Evolutionary conservation across 23 red algal species (phyloP), one percentile per base, ranked within the genome.

Genomic region (Agarophyton chilense): DNA sequence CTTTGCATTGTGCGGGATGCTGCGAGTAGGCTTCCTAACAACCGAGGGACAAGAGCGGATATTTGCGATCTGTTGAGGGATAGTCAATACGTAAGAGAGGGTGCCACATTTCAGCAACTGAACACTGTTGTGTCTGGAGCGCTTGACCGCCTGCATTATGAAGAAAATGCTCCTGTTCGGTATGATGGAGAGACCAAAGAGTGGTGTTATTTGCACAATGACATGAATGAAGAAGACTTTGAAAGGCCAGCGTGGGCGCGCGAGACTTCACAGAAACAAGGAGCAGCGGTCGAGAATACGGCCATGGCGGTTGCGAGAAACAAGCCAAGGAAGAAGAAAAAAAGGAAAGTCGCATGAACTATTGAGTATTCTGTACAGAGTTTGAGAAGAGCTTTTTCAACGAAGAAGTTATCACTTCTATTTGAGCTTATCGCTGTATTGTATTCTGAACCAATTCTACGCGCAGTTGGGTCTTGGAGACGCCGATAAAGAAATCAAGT

Each of bases 141-240:
- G 1, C 77, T 95, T 53, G 93, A 95, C 63, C 93, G 93, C 35
- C 44, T 95, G 17, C 93, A 91, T 50, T 95, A 95, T 62, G 93
- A 95, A 61, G 85, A 83, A 79, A 89, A 85, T 38, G 85, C 93
- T 25, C 84, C 82, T 31, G 93, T 95, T 56, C 76, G 79, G n/a
- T 95, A 90, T 50, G 93, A 95, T 42, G 61, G 86, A 19, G 93
- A 95, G 61, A 90, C 78, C 28, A 95, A 95, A 78, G 76, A 90
- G 60, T 95, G 93, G 93, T 85, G 78, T 50, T 95, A 95, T 53
- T 72, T 95, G 78, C 93, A 95, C 53, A 95, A 95, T 49, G 86
- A 95, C 39, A 71, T 88, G 53, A 73, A 82, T 68, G 79, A 79
- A 47, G 56, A 87, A 43, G 83, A 87, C 63, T 95, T 90, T 82